Base-by-base conservation (phyloP, 1,139 yeast genomes). In the Hemisphaericaspora lyxosophila region DNA sequence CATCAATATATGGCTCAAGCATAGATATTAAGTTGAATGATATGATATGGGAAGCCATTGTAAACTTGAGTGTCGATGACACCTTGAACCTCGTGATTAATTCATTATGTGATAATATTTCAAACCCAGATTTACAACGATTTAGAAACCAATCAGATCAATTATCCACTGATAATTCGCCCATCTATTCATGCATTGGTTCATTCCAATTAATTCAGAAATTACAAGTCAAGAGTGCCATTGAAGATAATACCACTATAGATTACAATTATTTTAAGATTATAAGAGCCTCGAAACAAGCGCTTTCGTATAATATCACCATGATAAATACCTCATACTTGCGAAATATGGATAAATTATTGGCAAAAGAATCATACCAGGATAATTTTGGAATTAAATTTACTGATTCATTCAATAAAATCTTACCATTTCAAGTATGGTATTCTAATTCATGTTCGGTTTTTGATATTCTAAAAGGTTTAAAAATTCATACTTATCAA, bases 401-500 rank as follows among this genome's bases (percentile, higher is more conserved):
- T 20, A 41, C 39, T n/a, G 49, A 48, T 6, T 34, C 53, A 1
- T 48, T 59, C 33, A 54, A 45, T 16, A 47, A 45, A 25, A 39
- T 64, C 2, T 55, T 67, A 14, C 75, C 75, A 11, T 70, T 70
- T 46, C 77, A 75, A 32, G 51, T 72, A 14, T 79, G 83, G 82
- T 70, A 70, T 42, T 63, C 78, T 0, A 51, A 63, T 2, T 55
- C 64, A 1, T 49, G 53, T 12, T 74, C 82, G 2, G 65, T 80
- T 1, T 67, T 69, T 33, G 73, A 66, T 33, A 55, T 61, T 9
- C 41, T 62, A 18, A 29, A 50, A 33, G 38, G 40, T 35, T 31
- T 64, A 25, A 45, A 55, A 36, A 38, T 66, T 1, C 47, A 50
- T 28, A 52, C 62, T 17, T 60, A 56, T 5, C 69, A 66, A 13